A percentile compares a stretch with the other conserved stretches of the same genome.
phyloP scores from a whole-genome alignment of 208 protist genomes.

The Acanthamoeba sp. region DNA sequence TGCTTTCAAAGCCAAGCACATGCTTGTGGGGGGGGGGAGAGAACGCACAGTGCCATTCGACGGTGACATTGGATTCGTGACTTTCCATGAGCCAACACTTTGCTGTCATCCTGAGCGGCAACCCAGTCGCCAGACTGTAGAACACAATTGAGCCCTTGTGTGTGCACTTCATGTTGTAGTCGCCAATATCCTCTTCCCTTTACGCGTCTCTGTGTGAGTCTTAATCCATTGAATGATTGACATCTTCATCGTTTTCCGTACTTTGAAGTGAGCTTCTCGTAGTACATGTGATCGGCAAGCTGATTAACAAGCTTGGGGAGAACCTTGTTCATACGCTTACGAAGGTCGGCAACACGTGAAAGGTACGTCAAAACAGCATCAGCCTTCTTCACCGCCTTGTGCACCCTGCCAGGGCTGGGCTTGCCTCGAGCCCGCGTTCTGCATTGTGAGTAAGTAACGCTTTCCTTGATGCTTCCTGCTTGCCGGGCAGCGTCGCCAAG shows the following conservation, averaged over 20 bases:
- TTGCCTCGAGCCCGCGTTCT: background rate
- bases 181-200: background rate
- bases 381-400: background rate
- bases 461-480: background rate
- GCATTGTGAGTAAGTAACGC: background rate
- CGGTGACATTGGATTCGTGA: background rate
- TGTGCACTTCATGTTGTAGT: constrained; percentile 7
- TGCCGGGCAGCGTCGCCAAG: background rate
- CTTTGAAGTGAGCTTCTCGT: background rate
- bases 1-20: too few species aligned
- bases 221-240: too few species aligned
- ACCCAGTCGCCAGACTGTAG: constrained; percentile 9
- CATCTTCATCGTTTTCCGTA: background rate
- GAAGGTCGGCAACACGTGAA: background rate
- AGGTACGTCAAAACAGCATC: background rate
- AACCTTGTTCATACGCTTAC: background rate
- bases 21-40: background rate
- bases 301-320: background rate
- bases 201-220: too few species aligned
- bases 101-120: background rate
- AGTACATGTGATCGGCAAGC: constrained; percentile 1
- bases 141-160: background rate
- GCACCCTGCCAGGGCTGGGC: background rate
- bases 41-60: background rate
- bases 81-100: background rate